phyloP scores from a whole-genome alignment of 1,284 basidiomycete genomes.

The Ceratobasidium sp. region DNA sequence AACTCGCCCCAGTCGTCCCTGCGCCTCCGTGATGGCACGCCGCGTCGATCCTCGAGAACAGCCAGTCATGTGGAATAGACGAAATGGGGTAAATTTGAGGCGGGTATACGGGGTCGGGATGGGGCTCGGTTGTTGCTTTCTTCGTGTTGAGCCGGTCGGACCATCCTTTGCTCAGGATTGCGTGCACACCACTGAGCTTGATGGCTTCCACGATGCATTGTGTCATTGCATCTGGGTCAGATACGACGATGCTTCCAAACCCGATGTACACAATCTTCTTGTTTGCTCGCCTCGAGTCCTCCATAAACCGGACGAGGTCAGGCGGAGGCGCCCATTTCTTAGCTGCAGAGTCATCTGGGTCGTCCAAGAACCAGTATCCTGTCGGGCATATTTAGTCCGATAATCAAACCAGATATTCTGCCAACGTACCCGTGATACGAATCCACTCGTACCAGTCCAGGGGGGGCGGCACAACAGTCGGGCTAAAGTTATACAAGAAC shows the following conservation, averaged over 20 bases:
- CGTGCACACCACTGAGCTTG: constrained; percentile 82
- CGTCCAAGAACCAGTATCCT: constrained; percentile 96
- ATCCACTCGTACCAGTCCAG: constrained; percentile 99
- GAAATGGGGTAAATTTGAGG: constrained; percentile 83
- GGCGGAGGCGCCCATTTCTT: constrained; percentile 89
- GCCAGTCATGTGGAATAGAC: constrained; percentile 96
- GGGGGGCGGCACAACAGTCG: constrained; percentile 86
- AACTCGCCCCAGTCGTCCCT: constrained; percentile 93
- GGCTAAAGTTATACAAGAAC: constrained; percentile 97
- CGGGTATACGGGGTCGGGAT: constrained; percentile 74
- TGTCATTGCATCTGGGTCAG: constrained; percentile 93
- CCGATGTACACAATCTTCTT: constrained; percentile 98
- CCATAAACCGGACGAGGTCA: constrained; percentile 84
- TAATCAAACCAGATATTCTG: constrained; percentile 47
- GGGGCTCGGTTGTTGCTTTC: constrained; percentile 58
- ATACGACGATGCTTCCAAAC: constrained; percentile 98
- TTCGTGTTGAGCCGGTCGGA: constrained; percentile 87
- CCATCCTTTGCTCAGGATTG: constrained; percentile 97
- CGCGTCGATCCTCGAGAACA: constrained; percentile 93
- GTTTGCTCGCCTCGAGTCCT: constrained; percentile 72
- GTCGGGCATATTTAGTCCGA: background rate
- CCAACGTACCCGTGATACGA: constrained; percentile 79
- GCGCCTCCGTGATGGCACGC: constrained; percentile 98
- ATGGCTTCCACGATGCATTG: constrained; percentile 90
- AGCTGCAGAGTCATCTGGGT: constrained; percentile 80